A percentile compares a stretch with the other conserved stretches of the same genome.
phyloP scores from a whole-genome alignment of 495 filamentous ascomycete species.

The Lindgomyces ingoldianus region DNA sequence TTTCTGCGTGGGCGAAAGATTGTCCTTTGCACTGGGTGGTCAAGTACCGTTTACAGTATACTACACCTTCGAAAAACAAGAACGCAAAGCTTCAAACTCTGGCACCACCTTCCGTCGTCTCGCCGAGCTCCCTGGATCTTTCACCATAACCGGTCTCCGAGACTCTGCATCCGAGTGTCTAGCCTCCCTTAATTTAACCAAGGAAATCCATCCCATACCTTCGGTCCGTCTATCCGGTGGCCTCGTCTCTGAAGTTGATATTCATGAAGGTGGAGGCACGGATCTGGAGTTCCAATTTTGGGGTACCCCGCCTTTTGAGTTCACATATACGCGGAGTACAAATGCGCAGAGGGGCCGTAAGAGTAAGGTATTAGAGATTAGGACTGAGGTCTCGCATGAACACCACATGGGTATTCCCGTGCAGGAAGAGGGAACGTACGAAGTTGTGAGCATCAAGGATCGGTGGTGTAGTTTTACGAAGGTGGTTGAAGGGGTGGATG shows the following conservation, averaged over 20 bases:
- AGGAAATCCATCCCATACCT: conserved; percentile 86
- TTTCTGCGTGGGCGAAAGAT: conserved; percentile 93
- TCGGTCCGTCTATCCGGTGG: conserved; percentile 86
- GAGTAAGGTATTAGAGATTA: conserved; percentile 78
- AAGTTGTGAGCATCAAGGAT: conserved; percentile 94
- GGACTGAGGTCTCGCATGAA: conserved; percentile 79
- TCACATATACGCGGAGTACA: conserved; percentile 90
- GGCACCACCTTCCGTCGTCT: conserved; percentile 84
- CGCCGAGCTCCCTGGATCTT: conserved; percentile 84
- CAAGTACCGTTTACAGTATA: conserved; percentile 87
- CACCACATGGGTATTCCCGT: conserved; percentile 76
- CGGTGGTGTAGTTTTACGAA: conserved; percentile 82
- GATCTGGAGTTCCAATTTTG: conserved; percentile 92
- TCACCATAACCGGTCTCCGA: conserved; percentile 78
- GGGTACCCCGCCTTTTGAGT: conserved; percentile 95
- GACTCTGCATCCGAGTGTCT: conserved; percentile 84
- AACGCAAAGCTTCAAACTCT: conserved; percentile 73
- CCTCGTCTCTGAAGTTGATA: conserved; percentile 74
- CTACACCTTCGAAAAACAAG: conserved; percentile 78
- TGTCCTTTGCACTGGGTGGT: conserved; percentile 86
- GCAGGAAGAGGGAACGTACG: conserved; percentile 92
- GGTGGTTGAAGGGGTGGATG: conserved; percentile 51
- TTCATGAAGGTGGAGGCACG: conserved; percentile 91
- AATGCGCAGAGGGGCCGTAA: conserved; percentile 64
- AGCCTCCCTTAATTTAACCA: conserved; percentile 71